Percentiles rank a stretch among this genome's conserved stretches.
These are phyloP conservation scores for Mortierella claussenii DNA, from an alignment of 192 early-diverging fungal species.

Conservation along the genomic window DNA sequence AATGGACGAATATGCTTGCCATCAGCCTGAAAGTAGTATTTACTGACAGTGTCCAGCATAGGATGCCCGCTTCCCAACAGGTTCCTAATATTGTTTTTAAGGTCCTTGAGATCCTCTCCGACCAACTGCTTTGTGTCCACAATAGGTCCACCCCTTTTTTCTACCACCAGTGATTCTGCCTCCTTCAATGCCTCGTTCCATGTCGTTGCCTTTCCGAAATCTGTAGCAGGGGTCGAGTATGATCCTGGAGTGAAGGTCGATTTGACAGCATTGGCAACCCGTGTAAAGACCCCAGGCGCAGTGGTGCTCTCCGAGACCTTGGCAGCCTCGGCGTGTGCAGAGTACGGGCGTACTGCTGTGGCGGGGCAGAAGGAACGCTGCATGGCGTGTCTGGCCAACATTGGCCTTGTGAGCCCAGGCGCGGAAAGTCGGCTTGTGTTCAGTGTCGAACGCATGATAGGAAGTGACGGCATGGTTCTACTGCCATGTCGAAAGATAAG, in stretches of 20 bases:
- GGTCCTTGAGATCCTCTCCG: conserved; percentile 83
- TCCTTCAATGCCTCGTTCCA: conserved; percentile 65
- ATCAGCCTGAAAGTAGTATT: conserved; percentile 88
- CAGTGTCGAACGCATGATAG: conserved; percentile 6
- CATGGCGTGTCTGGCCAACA: neutral
- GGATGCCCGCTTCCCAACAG: conserved; percentile 91
- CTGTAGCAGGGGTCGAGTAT: conserved; percentile 40
- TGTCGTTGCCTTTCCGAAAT: conserved; percentile 41
- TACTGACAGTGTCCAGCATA: conserved; percentile 86
- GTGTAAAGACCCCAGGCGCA: conserved; percentile 23
- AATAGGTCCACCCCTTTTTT: conserved; percentile 53
- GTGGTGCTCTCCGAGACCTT: neutral
- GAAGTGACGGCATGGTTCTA: conserved; percentile 18
- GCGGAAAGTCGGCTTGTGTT: conserved; percentile 9
- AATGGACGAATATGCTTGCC: conserved; percentile 95
- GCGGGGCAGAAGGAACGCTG: conserved; percentile 13
- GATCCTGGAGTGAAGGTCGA: conserved; percentile 52
- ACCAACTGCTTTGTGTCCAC: conserved; percentile 83
- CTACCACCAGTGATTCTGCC: conserved; percentile 62
- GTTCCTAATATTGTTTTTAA: conserved; percentile 86
- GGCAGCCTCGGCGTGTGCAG: conserved; percentile 7
- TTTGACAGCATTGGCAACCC: conserved; percentile 47
- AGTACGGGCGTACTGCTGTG: conserved; percentile 18
- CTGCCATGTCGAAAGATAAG: no score
- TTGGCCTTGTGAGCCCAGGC: conserved; percentile 4